Percentiles rank a stretch among this genome's conserved stretches.
Conservation (phyloP, 768 basidiomycete genomes). For the Naganishia onofrii region DNA sequence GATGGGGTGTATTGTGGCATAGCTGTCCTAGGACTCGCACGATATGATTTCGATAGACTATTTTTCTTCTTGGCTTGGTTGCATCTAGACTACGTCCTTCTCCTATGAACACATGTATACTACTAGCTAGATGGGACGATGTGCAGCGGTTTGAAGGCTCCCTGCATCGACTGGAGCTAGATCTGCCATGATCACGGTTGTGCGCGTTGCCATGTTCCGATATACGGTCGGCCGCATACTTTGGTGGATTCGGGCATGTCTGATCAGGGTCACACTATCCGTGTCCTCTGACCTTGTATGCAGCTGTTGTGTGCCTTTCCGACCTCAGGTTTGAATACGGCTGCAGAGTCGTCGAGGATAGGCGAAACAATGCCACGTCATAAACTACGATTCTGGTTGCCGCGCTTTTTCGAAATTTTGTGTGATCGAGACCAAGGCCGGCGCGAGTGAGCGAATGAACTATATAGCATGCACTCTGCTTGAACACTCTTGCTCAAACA, state of each 20-base stretch:
- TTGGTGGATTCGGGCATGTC: too few relatives aligned
- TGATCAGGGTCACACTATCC: too few relatives aligned
- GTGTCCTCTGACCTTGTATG: too few relatives aligned
- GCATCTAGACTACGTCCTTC: background rate
- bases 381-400: background rate
- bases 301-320: too few relatives aligned
- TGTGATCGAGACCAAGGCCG: background rate
- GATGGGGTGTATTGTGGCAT: background rate
- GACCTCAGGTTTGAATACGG: too few relatives aligned
- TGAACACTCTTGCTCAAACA: background rate
- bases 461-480: constrained; percentile 5
- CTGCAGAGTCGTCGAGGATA: too few relatives aligned
- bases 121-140: background rate
- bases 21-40: background rate
- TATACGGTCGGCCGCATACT: too few relatives aligned
- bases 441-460: background rate
- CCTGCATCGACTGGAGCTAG: too few relatives aligned
- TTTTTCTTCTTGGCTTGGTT: background rate
- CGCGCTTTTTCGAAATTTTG: constrained; percentile 17
- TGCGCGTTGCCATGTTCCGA: too few relatives aligned
- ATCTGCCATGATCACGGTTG: too few relatives aligned
- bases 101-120: background rate
- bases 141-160: too few relatives aligned
- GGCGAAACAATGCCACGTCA: background rate
- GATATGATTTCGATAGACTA: constrained; percentile 17